Evolutionary conservation across 495 filamentous ascomycete genomes (phyloP).

Genomic region (Hyaloscypha variabilis): DNA sequence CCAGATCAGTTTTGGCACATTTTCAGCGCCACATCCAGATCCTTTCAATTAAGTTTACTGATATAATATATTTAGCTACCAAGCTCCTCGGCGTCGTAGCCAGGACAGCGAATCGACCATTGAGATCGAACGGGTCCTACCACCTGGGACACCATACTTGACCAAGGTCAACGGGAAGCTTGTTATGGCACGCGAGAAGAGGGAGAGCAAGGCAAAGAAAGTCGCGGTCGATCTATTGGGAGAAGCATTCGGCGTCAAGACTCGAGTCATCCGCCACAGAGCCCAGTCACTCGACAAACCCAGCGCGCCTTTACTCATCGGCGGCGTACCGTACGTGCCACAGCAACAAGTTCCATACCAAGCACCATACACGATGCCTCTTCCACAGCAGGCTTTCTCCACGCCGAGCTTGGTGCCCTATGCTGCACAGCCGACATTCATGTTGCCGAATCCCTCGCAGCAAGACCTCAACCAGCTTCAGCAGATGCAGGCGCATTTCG

Average conservation of each 20-base stretch:
- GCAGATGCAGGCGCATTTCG: constrained; percentile 21
- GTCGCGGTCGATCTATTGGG: constrained; percentile 24
- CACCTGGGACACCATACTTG: constrained; percentile 28
- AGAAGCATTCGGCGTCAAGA: constrained; percentile 22
- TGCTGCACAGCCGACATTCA: background rate
- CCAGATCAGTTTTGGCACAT: background rate
- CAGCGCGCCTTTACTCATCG: constrained; percentile 16
- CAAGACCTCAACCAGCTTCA: constrained; percentile 23
- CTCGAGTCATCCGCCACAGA: constrained; percentile 7
- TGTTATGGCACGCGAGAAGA: constrained; percentile 31
- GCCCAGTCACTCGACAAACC: constrained; percentile 20
- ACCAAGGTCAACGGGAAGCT: constrained; percentile 34
- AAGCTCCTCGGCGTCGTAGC: background rate
- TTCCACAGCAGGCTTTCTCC: constrained; percentile 23
- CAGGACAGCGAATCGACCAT: background rate
- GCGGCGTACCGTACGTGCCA: constrained; percentile 21
- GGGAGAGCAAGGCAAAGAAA: constrained; percentile 5
- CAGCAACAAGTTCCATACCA: constrained; percentile 1
- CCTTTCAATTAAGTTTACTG: background rate
- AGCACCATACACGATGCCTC: constrained; percentile 14
- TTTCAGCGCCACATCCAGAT: background rate
- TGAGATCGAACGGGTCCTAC: constrained; percentile 14
- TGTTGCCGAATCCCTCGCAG: constrained; percentile 7
- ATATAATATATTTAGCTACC: constrained; percentile 2
- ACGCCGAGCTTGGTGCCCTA: background rate